Evolutionary conservation across 2,329 filamentous ascomycete species (phyloP), one percentile per base, ranked within the genome.

Genomic region (Trichoderma koningii): DNA sequence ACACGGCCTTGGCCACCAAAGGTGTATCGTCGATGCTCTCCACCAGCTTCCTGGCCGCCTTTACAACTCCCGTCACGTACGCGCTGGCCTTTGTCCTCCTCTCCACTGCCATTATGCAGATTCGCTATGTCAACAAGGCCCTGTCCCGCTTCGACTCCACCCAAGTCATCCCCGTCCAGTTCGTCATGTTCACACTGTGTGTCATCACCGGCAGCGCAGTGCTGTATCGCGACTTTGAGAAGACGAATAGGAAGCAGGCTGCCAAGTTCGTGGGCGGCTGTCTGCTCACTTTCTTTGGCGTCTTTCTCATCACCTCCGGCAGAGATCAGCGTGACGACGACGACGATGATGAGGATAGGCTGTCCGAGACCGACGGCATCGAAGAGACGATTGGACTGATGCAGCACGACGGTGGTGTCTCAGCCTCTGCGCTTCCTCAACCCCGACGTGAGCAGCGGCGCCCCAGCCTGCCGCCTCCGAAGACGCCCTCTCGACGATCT

Each of bases 161-260:
- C 0, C 93, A 97, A 75, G 95, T 99, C 70, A 99, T 99, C 68
- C 95, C 95, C 0, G 95, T 95, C 15, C 95, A 99, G 73, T 99
- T 99, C 71, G 95, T 99, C 56, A 86, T 96, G 68, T 99, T 99
- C 76, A 99, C 95, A 0, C 83, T 99, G 7, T 96, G 91, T 6
- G 95, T 98, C 68, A 98, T 99, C 70, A 83, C 97, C 59, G 95
- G 95, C 64, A 97, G 93, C 72, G 94, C 94, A 1, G 84, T 99
- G 9, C 80, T 99, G 6, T 99, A 98, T 75, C 89, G 94, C 56
- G 95, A 99, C 76, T 99, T 99, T 72, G 91, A 98, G 76, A 88
- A 90, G 48, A 91, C 92, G 7, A 90, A 88, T 0, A 78, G 83
- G 34, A 83, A 87, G 55, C 90, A 92, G 71, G 91, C 91, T 2